Base-by-base conservation (phyloP, 305 asterid species). In the Solanum hybrid region DNA sequence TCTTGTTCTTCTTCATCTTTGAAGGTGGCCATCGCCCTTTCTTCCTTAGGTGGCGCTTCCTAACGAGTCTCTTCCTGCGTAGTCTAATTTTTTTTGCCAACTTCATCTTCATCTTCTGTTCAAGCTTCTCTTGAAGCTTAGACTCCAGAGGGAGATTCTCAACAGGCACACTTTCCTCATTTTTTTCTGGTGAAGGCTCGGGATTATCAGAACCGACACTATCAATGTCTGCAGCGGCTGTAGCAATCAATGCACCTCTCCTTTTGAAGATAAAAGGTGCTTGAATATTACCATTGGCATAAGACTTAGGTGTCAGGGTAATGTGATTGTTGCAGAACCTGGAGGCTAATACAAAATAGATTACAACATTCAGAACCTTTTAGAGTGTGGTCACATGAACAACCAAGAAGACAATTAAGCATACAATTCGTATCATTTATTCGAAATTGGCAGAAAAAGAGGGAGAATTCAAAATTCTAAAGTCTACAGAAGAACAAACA, bases 1-100 rank as follows among this genome's bases (percentile, higher is more conserved):
- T 94, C 92, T 94, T 94, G 94, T 95, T 93, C 93, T 94, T 95
- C 92, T 93, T 94, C 97, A 95, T 10, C 93, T 94, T 95, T 4
- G 97, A 95, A 87, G 97, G 98, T 11, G 98, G 97, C 98, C 98
- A 95, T 80, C 97, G 89, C 7, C 97, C 98, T 92, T 93, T 95
- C 94, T 95, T 95, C 95, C 98, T 94, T 90, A 95, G 91, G 89
- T 91, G 95, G 76, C 97, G 97, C 89, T 95, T 95, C 93, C 93
- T 90, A 85, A 95, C 92, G 15, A 95, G 98, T 93, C 96, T 91
- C 94, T 94, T 95, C 90, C 97, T 93, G 91, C 93, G 92, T 10
- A 94, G 94, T 90, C 98, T 92, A 51, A 95, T 90, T 91, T 94
- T 95, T 93, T 95, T 95, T 19, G 97, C 96, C 75, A 93, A 34